Base-by-base conservation (phyloP, 1,284 basidiomycete genomes). In the Cerrena zonata region DNA sequence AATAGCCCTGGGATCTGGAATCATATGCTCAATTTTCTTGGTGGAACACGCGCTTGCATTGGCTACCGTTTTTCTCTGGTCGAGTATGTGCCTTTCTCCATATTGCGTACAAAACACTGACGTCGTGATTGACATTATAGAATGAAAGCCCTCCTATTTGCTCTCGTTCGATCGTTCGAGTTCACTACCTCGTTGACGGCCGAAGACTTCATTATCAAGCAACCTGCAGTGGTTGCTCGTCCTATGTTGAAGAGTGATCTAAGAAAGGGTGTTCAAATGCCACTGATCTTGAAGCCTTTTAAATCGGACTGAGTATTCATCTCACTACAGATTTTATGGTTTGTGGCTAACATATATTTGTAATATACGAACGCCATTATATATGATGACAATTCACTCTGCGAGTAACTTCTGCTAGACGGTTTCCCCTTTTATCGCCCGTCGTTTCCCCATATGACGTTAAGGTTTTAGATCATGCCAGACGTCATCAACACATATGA, bases 51-150 rank as follows among this genome's bases (percentile, higher is more conserved):
- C 27, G 73, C 79, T 1, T 85, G 82, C 58, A 84, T 85, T 40
- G 86, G 86, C 0, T 88, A 83, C 61, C 77, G 82, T 4, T 88
- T 89, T 60, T 75, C 85, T 1, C 58, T 89, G 19, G 70, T 79
- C 19, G 85, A 89, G 79, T 82, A 56, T 51, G 71, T 63, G 18
- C 27, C 19, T 42, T n/a, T n/a, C n/a, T 23, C 30, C 30, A 34
- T 10, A 11, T 13, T 18, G 13, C 15, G 11, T 15, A 10, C 11
- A 45, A 19, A 23, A 11, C 23, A 22, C 23, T 23, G 10, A 19
- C 18, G 5, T 10, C 43, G 11, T 2, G 82, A 84, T 48, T 56
- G 71, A 81, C 4, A 84, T 83, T 45, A 21, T 50, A 79, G 76
- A 59, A 75, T 72, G 65, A 79, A 78, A 53, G 74, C 72, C 0